phyloP scores from a whole-genome alignment of 2,329 filamentous ascomycete genomes.

The Epichloe brachyelytri region DNA sequence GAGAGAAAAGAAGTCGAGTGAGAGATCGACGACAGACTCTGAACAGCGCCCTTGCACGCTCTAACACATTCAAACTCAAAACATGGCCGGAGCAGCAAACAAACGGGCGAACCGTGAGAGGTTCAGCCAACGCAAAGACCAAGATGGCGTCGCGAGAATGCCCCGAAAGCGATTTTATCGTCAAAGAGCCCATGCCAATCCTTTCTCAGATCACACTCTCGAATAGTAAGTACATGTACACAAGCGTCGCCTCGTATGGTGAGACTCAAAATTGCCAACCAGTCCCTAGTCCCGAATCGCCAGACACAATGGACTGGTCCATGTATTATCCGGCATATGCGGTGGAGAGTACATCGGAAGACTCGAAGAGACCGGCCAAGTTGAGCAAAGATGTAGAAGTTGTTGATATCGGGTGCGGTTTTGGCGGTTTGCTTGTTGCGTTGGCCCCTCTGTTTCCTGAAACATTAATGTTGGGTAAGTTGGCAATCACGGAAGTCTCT shows the following conservation, averaged over 20 bases:
- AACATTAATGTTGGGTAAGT: slow-evolving; percentile 66
- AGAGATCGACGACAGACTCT: background rate
- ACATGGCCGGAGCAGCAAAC: slow-evolving; percentile 23
- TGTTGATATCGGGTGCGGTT: slow-evolving; percentile 94
- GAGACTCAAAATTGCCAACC: slow-evolving; percentile 1
- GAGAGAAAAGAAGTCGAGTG: background rate
- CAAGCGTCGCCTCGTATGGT: background rate
- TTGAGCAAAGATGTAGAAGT: slow-evolving; percentile 63
- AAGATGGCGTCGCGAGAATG: slow-evolving; percentile 45
- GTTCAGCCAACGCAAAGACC: slow-evolving; percentile 43
- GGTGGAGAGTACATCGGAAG: slow-evolving; percentile 21
- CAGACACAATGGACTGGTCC: slow-evolving; percentile 85
- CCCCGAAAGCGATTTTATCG: slow-evolving; percentile 95
- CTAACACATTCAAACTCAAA: background rate
- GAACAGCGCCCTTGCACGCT: background rate
- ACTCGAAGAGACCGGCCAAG: slow-evolving; percentile 13
- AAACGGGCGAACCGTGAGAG: slow-evolving; percentile 55
- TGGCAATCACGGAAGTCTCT: background rate
- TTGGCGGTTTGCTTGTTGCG: slow-evolving; percentile 80
- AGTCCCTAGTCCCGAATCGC: slow-evolving; percentile 56
- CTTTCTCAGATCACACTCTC: slow-evolving; percentile 87
- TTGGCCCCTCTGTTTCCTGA: slow-evolving; percentile 71
- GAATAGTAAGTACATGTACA: slow-evolving; percentile 52
- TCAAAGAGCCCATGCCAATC: slow-evolving; percentile 93
- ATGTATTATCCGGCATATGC: slow-evolving; percentile 67